Evolutionary conservation across 2,329 filamentous ascomycete species (phyloP), one percentile per base, ranked within the genome.

Genomic region (Nigrospora oryzae): DNA sequence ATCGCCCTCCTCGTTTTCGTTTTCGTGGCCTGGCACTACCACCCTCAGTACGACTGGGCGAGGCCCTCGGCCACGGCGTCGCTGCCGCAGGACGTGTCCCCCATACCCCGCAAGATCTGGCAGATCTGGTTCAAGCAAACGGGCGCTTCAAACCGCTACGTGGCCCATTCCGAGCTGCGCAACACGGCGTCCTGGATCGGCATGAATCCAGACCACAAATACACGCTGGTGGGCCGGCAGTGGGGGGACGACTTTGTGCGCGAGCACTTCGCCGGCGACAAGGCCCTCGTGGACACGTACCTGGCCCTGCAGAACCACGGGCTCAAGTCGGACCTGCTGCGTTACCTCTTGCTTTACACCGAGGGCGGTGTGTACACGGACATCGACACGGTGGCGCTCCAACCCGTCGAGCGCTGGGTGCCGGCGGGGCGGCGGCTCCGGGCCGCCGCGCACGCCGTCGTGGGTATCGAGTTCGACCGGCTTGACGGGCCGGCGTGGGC

Each of bases 301-400:
- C 33, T 46, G 7, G 42, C 46, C 11, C 44, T 61, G 28, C 47
- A 46, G 5, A 59, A 58, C 37, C 56, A 56, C 5, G 61, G 57
- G 16, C 53, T 61, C 43, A 60, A 57, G 40, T 62, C 60, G 11
- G 81, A 84, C 57, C 64, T 85, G 10, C 62, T 84, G 42, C 76
- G 81, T 10, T 85, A 84, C 57, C 70, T 84, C 46, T 66, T 84
- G 53, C 80, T 84, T 73, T 83, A 82, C 54, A 74, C 77, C 5
- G 79, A 83, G 55, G 80, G 80, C 17, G 79, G 76, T 23, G 59
- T 78, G 2, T 70, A 69, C 46, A 64, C 66, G 43, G 66, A 70
- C 38, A 69, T 68, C 40, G 67, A 70, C 46, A 67, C 68, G 40
- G 64, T 67, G 54, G 65, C 64, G 32, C 55, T 69, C 28, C 62